phyloP scores from a whole-genome alignment of 2,329 filamentous ascomycete genomes.

The Diplocarpon rosae region DNA sequence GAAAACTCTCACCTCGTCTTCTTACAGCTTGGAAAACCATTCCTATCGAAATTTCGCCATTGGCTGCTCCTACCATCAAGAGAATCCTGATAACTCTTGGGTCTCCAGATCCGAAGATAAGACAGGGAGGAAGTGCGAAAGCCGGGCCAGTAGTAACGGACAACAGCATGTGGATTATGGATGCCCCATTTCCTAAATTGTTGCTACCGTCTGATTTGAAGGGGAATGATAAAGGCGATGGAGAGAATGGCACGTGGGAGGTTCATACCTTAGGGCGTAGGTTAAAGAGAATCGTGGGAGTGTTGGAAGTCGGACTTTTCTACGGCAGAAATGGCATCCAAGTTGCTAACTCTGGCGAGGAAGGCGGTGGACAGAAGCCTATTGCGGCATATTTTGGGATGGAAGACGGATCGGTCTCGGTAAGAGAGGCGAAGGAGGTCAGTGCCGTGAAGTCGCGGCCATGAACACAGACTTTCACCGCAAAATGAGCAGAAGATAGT shows the following conservation, averaged over 20 bases:
- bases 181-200: slow-evolving; percentile 75
- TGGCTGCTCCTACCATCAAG: slow-evolving; percentile 69
- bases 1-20: slow-evolving; percentile 73
- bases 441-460: slow-evolving; percentile 21
- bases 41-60: slow-evolving; percentile 86
- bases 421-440: slow-evolving; percentile 33
- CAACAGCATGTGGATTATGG: slow-evolving; percentile 81
- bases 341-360: slow-evolving; percentile 45
- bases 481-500: not conserved
- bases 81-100: slow-evolving; percentile 62
- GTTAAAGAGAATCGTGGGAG: slow-evolving; percentile 74
- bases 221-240: slow-evolving; percentile 36
- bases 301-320: slow-evolving; percentile 89
- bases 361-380: slow-evolving; percentile 73
- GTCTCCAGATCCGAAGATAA: slow-evolving; percentile 56
- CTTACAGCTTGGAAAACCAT: slow-evolving; percentile 71
- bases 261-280: slow-evolving; percentile 61
- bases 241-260: slow-evolving; percentile 63
- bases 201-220: slow-evolving; percentile 46
- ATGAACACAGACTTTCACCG: not conserved
- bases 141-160: slow-evolving; percentile 77
- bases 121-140: slow-evolving; percentile 64
- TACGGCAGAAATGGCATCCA: slow-evolving; percentile 68
- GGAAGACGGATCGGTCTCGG: slow-evolving; percentile 59
- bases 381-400: slow-evolving; percentile 93